Evolutionary conservation across 2,329 filamentous ascomycete genomes (phyloP), one percentile per base, ranked within the genome.

Genomic region (Metarhizium guizhouense): DNA sequence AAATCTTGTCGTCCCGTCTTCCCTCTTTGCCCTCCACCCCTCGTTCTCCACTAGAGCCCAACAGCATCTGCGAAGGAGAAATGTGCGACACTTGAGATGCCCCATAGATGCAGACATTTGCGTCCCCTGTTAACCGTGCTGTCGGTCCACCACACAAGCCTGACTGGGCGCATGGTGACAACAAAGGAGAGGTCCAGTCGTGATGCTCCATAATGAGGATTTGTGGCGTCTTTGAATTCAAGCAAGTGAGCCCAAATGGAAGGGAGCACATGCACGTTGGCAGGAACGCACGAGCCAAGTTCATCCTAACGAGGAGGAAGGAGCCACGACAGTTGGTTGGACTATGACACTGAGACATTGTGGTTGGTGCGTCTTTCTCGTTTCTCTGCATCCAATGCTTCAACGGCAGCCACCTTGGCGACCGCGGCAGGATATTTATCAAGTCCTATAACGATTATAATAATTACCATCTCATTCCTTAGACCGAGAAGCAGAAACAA

Each of bases 271-370:
- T 30, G 45, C 13, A 48, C 45, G 18, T 42, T 47, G 45, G 43
- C 48, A 54, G 47, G 50, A 20, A 54, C 56, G 53, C 53, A 53
- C 53, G 50, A 55, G 49, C 53, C 56, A 52, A 43, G 53, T 57
- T 53, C 50, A 51, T 55, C 50, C 50, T 38, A 51, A 55, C 18
- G 14, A 34, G 18, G 16, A 48, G 25, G 34, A 49, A 38, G 50
- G 30, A 50, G 45, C 47, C 53, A 52, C 47, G 30, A 52, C 53
- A 47, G n/a, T 16, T 18, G 20, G 30, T 32, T 45, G 36, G 52
- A 20, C 42, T 11, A 48, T n/a, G 18, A 30, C 8, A 40, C 50
- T 57, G 45, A 55, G 55, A 57, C 52, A 52, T 36, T 36, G 38
- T 36, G 52, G 25, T 56, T 18, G n/a, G 29, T 48, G 38, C 32